Conservation (phyloP, 257 asterid species). For the Solanum sejunctum region DNA sequence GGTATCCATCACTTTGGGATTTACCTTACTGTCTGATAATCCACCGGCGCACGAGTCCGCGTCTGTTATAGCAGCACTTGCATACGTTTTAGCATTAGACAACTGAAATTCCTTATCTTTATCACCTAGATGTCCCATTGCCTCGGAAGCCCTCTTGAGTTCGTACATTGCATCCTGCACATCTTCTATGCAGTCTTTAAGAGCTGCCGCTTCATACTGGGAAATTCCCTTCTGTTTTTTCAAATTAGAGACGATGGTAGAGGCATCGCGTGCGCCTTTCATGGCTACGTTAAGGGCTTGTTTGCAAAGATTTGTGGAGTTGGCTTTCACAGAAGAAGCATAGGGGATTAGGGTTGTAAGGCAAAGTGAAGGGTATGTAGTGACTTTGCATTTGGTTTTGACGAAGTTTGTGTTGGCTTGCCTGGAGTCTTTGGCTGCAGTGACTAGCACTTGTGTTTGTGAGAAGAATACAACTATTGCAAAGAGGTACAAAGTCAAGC, state of each 20-base stretch:
- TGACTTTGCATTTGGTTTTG: constrained; percentile 25
- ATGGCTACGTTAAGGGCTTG: constrained; percentile 40
- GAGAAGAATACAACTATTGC: not conserved
- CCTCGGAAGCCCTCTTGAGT: constrained; percentile 31
- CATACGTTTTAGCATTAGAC: constrained; percentile 65
- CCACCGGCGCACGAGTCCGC: constrained; percentile 60
- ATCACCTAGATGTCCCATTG: constrained; percentile 30
- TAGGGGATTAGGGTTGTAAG: constrained; percentile 34
- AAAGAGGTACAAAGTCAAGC: not conserved
- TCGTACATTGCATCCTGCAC: constrained; percentile 44
- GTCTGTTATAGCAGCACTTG: constrained; percentile 70
- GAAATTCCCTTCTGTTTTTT: constrained; percentile 18
- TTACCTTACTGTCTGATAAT: constrained; percentile 15
- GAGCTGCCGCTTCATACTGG: constrained; percentile 13
- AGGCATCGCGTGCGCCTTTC: constrained; percentile 24
- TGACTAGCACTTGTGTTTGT: not conserved
- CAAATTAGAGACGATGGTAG: constrained; percentile 13
- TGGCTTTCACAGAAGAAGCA: constrained; percentile 29
- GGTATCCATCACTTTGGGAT: constrained; percentile 12
- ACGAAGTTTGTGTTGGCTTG: constrained; percentile 20
- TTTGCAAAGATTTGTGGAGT: constrained; percentile 30
- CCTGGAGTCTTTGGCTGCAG: not conserved
- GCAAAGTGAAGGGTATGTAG: constrained; percentile 54
- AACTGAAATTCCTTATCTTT: constrained; percentile 36
- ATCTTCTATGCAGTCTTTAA: constrained; percentile 52